Percentiles rank a stretch among this genome's conserved stretches.
These are phyloP conservation scores for Solanum megistacrolobum DNA, from an alignment of 257 asterid genomes.

Conservation along the genomic window DNA sequence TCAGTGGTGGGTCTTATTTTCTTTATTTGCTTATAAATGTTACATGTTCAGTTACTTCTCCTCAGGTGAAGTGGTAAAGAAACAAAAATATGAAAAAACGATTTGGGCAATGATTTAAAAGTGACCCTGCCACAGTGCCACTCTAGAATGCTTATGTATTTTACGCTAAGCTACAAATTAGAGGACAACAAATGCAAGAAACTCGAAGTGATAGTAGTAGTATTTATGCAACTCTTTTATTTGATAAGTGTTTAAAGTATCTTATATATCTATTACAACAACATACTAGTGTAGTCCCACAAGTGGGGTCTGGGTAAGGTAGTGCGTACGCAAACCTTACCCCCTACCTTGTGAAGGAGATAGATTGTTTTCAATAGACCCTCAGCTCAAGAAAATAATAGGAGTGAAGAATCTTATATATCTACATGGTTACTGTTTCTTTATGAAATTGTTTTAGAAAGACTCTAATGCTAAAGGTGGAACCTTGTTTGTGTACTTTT, in stretches of 20 bases:
- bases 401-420: not conserved
- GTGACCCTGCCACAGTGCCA: not conserved
- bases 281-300: not conserved
- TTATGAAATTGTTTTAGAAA: not conserved
- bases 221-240: not conserved
- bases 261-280: not conserved
- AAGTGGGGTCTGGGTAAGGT: not conserved
- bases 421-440: not conserved
- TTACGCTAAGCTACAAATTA: not conserved
- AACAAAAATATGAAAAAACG: not conserved
- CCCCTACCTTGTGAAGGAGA: not conserved
- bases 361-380: too few species aligned
- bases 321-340: not conserved
- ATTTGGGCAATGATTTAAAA: not conserved
- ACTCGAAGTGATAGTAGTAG: not conserved
- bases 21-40: not conserved
- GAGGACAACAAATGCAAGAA: not conserved
- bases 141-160: not conserved
- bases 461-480: not conserved
- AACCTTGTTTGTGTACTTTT: not conserved
- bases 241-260: not conserved
- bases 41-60: not conserved
- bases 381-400: not conserved
- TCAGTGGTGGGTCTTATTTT: constrained; percentile 33
- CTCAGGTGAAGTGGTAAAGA: not conserved